A percentile compares a stretch with the other conserved stretches of the same genome.
These are phyloP conservation scores for Penicillium maclennaniae DNA, from an alignment of 495 filamentous ascomycete genomes.

Conservation along the genomic window DNA sequence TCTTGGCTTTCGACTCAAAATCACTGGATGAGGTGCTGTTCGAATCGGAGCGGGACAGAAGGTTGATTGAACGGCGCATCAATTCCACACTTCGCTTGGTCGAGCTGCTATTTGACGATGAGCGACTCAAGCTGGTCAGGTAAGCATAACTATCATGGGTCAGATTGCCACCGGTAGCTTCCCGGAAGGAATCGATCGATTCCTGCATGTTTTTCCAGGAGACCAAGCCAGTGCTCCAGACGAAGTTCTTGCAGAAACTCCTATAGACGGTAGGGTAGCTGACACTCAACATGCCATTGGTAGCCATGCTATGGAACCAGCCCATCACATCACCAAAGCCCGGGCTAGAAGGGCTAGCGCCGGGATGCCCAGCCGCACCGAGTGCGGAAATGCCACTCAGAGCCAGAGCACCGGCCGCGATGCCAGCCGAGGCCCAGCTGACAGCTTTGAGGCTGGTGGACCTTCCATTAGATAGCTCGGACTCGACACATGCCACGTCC, in stretches of 20 bases:
- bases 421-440: slow-evolving; percentile 77
- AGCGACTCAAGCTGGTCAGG: slow-evolving; percentile 57
- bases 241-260: slow-evolving; percentile 89
- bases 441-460: slow-evolving; percentile 69
- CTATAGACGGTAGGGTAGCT: slow-evolving; percentile 81
- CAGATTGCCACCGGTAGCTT: slow-evolving; percentile 78
- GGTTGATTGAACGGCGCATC: slow-evolving; percentile 38
- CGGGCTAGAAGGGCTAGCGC: slow-evolving; percentile 68
- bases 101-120: slow-evolving; percentile 32
- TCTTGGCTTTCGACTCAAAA: slow-evolving; percentile 63
- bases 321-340: slow-evolving; percentile 82
- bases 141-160: slow-evolving; percentile 72
- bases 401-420: slow-evolving; percentile 81
- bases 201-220: slow-evolving; percentile 75
- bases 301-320: slow-evolving; percentile 88
- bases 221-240: slow-evolving; percentile 81
- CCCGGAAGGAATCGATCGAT: slow-evolving; percentile 82
- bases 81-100: slow-evolving; percentile 51
- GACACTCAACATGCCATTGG: slow-evolving; percentile 93
- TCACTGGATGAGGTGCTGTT: slow-evolving; percentile 34
- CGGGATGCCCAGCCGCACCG: slow-evolving; percentile 58
- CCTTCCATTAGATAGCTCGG: slow-evolving; percentile 82
- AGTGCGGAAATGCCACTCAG: slow-evolving; percentile 70
- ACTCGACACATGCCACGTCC: slow-evolving; percentile 79
- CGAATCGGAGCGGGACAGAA: slow-evolving; percentile 49